Base-by-base conservation (phyloP, 192 early-diverging fungal species). In the Backusella morwellensis region DNA sequence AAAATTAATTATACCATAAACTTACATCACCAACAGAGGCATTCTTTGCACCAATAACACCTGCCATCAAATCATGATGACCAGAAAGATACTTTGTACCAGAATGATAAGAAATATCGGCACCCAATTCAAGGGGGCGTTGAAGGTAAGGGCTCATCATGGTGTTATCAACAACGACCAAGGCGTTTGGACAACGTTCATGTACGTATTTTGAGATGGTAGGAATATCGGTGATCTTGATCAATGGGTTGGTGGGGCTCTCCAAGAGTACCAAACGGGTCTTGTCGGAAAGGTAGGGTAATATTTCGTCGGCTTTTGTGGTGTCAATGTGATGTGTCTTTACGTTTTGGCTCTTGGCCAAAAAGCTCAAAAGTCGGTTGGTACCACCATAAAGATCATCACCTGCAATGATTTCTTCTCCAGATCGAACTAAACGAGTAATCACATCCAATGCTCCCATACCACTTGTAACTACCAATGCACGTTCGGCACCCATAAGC, bases 61-160 rank as follows among this genome's bases (percentile, higher is more conserved):
- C 98, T n/a, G 96, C 96, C 96, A 98, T 98, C 79, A 98, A 89
- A 81, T 99, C 98, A 82, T 98, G 97, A 87, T 99, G 98, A 7
- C 98, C 98, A 35, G 91, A 92, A 15, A 99, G 89, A 85, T 96
- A 99, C 85, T 99, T 99, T 69, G 98, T 99, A 23, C 96, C 98
- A 35, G 97, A 98, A 68, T 99, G 96, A 75, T 96, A 96, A 21
- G 92, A 93, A 67, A 99, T 95, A 83, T 98, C 96, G 0, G 95
- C 97, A 1, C 97, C 98, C 44, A 96, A 85, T 66, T 94, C 92
- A 63, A 99, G 84, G 1, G 96, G 93, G 74, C 90, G 91, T 81
- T 97, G 95, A 36, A 97, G 85, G 72, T 96, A 95, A 50, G 98
- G 98, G n/a, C 91, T 92, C 96, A 98, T 97, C 97, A 99, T 98